Conservation (phyloP, 73 alveolate species). For the Tetrahymena thermophila region DNA sequence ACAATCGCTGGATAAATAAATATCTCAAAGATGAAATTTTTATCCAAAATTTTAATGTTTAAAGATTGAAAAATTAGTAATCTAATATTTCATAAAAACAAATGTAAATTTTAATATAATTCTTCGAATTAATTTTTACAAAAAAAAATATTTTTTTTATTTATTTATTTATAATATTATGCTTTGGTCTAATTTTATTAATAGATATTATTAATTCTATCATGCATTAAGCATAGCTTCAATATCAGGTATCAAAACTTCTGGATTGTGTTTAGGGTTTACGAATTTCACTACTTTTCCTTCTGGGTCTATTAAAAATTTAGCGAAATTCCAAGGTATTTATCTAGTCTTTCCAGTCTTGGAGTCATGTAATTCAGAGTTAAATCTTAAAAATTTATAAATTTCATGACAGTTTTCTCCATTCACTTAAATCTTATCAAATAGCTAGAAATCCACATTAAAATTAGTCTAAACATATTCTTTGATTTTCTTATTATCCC, state of each 20-base stretch:
- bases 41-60: too few species aligned
- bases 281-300: constrained; percentile 54
- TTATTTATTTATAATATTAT: too few species aligned
- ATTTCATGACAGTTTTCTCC: constrained; percentile 62
- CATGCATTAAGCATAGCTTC: constrained; percentile 12
- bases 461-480: constrained; percentile 9
- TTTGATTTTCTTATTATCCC: constrained; percentile 17
- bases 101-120: too few species aligned
- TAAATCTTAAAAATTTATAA: constrained; percentile 48
- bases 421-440: constrained; percentile 54
- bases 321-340: constrained; percentile 79
- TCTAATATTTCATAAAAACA: too few species aligned
- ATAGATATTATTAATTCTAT: neutral
- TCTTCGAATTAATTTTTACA: too few species aligned
- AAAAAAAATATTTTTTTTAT: too few species aligned
- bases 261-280: constrained; percentile 44
- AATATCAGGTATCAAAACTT: constrained; percentile 36
- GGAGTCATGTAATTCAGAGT: constrained; percentile 40
- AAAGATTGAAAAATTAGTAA: too few species aligned
- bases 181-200: too few species aligned
- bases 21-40: too few species aligned
- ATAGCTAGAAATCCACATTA: constrained; percentile 8
- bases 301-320: constrained; percentile 50
- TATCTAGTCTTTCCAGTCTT: constrained; percentile 44
- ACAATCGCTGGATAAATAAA: too few species aligned